phyloP scores from a whole-genome alignment of 345 rosid species.

The Noccaea bulbosa region DNA sequence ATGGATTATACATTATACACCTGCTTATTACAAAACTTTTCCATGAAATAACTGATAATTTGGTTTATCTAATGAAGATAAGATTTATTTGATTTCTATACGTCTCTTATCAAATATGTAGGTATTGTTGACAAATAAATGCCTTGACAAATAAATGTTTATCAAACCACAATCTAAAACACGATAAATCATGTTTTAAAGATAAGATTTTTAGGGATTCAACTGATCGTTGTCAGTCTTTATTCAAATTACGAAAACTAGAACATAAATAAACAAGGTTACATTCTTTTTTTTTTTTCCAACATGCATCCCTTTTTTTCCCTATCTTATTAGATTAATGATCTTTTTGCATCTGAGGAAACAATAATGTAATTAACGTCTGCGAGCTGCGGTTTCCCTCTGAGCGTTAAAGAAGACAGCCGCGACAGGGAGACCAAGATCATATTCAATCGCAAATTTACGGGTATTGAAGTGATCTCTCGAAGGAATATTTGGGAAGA shows the following conservation, averaged over 20 bases:
- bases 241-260: constrained; percentile 25
- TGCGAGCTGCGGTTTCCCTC: constrained; percentile 69
- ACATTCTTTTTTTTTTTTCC: background rate
- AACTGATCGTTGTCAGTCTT: background rate
- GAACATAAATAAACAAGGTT: constrained; percentile 27
- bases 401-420: constrained; percentile 77
- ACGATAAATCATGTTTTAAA: background rate
- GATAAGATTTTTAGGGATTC: background rate
- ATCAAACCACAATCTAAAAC: background rate
- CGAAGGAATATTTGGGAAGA: constrained; percentile 48
- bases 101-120: background rate
- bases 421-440: constrained; percentile 72
- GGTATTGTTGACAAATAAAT: background rate
- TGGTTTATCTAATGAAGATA: background rate
- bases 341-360: background rate
- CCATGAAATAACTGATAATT: background rate
- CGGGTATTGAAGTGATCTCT: constrained; percentile 63
- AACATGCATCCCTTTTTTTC: background rate
- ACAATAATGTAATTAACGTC: constrained; percentile 46
- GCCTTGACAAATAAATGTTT: constrained; percentile 1
- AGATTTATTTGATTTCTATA: background rate
- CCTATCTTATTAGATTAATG: background rate
- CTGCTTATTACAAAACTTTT: too few species aligned
- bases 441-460: constrained; percentile 54
- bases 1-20: too few species aligned